Conservation (phyloP, 768 basidiomycete species). For the Amylocystis lapponica region DNA sequence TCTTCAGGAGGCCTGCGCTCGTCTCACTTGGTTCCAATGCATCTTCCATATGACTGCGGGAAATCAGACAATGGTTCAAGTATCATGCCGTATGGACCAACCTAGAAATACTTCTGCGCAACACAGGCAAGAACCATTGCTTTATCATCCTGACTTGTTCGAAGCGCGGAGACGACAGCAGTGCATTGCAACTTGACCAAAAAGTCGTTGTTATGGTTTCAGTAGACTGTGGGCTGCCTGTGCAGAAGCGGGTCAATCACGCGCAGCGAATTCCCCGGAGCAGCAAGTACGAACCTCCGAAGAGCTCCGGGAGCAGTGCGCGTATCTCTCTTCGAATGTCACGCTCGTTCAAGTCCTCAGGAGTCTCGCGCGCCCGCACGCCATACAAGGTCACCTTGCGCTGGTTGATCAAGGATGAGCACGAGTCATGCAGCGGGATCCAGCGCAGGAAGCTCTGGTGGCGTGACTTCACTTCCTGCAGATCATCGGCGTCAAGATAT, state of each 20-base stretch:
- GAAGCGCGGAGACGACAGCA: conserved; percentile 56
- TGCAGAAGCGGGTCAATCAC: too few relatives aligned
- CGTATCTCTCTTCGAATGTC: conserved; percentile 70
- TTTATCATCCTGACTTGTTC: conserved; percentile 68
- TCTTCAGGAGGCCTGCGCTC: too few relatives aligned
- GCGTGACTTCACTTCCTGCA: conserved; percentile 45
- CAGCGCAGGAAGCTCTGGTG: conserved; percentile 66
- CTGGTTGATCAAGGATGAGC: conserved; percentile 57
- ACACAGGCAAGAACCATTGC: conserved; percentile 71
- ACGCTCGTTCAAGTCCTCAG: conserved; percentile 65
- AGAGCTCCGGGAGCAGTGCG: conserved; percentile 56
- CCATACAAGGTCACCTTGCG: conserved; percentile 69
- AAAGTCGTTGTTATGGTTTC: conserved; percentile 9
- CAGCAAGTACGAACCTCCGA: conserved; percentile 45
- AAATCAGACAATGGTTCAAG: too few relatives aligned
- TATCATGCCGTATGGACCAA: too few relatives aligned
- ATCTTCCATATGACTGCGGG: too few relatives aligned
- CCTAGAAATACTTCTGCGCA: conserved; percentile 49
- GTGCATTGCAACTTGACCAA: conserved; percentile 36
- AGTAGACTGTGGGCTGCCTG: background rate
- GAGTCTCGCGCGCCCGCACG: conserved; percentile 58
- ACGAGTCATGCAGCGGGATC: conserved; percentile 63
- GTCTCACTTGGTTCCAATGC: too few relatives aligned
- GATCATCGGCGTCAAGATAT: too few relatives aligned
- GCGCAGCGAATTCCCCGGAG: too few relatives aligned